Evolutionary conservation across 257 asterid species (phyloP).

Genomic region (Nicotiana noctiflora): DNA sequence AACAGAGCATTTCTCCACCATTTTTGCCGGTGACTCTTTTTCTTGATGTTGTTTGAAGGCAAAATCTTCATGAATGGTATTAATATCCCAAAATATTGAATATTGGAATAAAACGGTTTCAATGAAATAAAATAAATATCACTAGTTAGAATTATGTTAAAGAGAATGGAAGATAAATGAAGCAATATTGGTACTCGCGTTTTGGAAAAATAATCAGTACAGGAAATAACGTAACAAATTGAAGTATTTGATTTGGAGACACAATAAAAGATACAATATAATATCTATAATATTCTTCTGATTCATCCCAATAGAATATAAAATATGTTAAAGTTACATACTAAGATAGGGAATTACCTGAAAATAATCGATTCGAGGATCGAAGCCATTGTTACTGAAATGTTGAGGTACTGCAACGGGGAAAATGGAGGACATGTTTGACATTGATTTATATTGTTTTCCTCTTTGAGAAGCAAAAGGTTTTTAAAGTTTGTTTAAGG

Average conservation of each 20-base stretch:
- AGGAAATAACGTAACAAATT: no score
- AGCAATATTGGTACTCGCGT: no score
- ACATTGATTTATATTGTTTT: conserved; percentile 16
- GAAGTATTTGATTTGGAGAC: no score
- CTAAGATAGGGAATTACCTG: conserved; percentile 32
- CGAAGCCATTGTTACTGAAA: conserved; percentile 59
- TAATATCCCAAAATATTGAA: not conserved
- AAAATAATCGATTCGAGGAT: conserved; percentile 61
- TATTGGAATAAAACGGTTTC: no score
- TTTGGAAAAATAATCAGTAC: no score
- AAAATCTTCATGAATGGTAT: conserved; percentile 26
- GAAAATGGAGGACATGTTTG: conserved; percentile 44
- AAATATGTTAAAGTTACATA: not conserved
- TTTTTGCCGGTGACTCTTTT: conserved; percentile 34
- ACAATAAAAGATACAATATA: no score
- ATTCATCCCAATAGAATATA: no score
- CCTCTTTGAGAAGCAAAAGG: not conserved
- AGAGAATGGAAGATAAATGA: no score
- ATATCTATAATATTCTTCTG: no score
- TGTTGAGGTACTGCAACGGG: conserved; percentile 50
- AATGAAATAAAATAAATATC: no score
- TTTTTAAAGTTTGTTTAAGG: no score
- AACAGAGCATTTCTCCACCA: conserved; percentile 76
- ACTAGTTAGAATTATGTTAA: no score
- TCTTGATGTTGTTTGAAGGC: conserved; percentile 54